Conservation (phyloP, 805 yeast species). For the Brettanomyces custersianus region DNA sequence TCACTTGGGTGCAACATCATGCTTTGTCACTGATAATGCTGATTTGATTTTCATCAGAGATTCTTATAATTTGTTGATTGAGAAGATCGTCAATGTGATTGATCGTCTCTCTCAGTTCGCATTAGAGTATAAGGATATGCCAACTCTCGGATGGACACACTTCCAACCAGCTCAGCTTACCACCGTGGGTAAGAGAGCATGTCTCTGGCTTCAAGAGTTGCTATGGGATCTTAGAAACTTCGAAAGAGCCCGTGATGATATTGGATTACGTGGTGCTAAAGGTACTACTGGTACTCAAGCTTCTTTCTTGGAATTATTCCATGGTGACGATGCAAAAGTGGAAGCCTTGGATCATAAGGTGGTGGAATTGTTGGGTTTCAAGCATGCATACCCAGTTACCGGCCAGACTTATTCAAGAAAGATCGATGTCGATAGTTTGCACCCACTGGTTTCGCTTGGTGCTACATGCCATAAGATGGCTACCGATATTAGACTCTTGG, state of each 20-base stretch:
- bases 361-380: constrained; percentile 87
- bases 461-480: constrained; percentile 97
- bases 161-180: constrained; percentile 99
- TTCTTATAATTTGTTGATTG: constrained; percentile 87
- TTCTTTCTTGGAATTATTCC: constrained; percentile 88
- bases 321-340: constrained; percentile 94
- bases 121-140: constrained; percentile 83
- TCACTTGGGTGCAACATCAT: constrained; percentile 96
- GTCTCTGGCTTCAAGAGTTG: constrained; percentile 95
- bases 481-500: constrained; percentile 90
- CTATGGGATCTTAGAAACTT: constrained; percentile 97
- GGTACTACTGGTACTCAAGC: constrained; percentile 99
- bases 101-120: constrained; percentile 87
- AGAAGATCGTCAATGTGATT: constrained; percentile 92
- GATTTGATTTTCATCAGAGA: constrained; percentile 94
- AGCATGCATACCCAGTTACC: constrained; percentile 92
- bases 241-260: constrained; percentile 90
- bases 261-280: constrained; percentile 96
- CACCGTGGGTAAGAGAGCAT: constrained; percentile 96
- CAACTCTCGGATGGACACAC: constrained; percentile 98
- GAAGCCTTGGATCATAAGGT: constrained; percentile 88
- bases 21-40: constrained; percentile 96
- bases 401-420: constrained; percentile 99
- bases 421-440: constrained; percentile 89
- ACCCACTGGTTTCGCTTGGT: constrained; percentile 90